phyloP scores from a whole-genome alignment of 2,329 filamentous ascomycete species.

The Calonectria crousiana region DNA sequence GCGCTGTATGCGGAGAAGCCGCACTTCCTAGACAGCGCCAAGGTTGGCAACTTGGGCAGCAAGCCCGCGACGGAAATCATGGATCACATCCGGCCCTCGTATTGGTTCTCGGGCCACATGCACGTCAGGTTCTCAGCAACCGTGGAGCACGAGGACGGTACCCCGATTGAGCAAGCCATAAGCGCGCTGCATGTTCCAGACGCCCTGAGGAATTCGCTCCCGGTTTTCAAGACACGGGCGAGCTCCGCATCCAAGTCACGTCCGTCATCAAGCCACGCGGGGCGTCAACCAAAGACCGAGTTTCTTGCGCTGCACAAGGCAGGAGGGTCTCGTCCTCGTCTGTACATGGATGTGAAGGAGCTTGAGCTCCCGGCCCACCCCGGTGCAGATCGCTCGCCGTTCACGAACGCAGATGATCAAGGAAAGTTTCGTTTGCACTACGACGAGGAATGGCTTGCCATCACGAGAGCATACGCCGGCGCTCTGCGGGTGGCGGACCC shows the following conservation, averaged over 20 bases:
- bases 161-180: constrained; percentile 22
- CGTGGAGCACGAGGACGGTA: constrained; percentile 61
- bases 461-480: constrained; percentile 81
- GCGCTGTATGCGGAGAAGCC: constrained; percentile 79
- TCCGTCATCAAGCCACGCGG: constrained; percentile 74
- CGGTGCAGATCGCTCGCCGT: constrained; percentile 39
- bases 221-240: background rate
- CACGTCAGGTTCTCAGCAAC: constrained; percentile 86
- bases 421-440: constrained; percentile 71
- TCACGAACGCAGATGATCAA: constrained; percentile 50
- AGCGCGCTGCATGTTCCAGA: constrained; percentile 2
- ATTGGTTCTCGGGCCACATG: constrained; percentile 94
- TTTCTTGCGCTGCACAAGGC: constrained; percentile 95
- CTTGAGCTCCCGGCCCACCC: constrained; percentile 49
- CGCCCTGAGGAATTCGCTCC: constrained; percentile 4
- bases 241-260: background rate
- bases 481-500: constrained; percentile 73
- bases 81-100: constrained; percentile 80
- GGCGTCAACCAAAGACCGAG: constrained; percentile 74
- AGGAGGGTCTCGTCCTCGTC: constrained; percentile 78
- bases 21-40: constrained; percentile 80
- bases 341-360: constrained; percentile 74
- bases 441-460: constrained; percentile 94
- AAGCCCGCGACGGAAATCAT: constrained; percentile 82
- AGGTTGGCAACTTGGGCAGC: constrained; percentile 81